Base-by-base conservation (phyloP, 495 filamentous ascomycete genomes). In the Pyrenula aspistea region DNA sequence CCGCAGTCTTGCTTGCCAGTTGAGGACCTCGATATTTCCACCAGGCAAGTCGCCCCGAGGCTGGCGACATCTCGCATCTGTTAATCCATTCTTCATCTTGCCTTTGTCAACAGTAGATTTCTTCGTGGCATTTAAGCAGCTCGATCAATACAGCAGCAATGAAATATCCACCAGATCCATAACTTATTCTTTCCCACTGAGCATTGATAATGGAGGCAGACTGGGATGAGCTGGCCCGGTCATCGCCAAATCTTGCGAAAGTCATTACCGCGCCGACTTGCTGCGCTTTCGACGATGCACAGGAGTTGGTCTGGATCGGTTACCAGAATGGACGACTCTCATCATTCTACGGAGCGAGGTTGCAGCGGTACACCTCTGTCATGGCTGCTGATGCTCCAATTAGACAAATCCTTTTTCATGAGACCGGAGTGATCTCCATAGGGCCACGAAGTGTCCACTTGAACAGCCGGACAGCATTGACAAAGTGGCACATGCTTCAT, bases 271-370 rank as follows among this genome's bases (percentile, higher is more conserved):
- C 8, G 8, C 31, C 31, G 31, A 42, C 31, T 8, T 42, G 31
- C 31, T 42, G 31, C 15, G 85, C 88, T 22, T 97, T 97, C 65
- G 93, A 99, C 65, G 84, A 84, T 57, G 75, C 79, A 49, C 83
- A 92, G 66, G 93, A 97, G 68, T 79, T 97, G 25, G 67, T 97
- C 59, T 98, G 94, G 93, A 79, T 82, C 10, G 93, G 93, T 12
- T 92, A 90, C 69, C 87, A 91, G 73, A 87, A 83, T 76, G 91
- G 94, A 72, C 71, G 84, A 61, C 50, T 60, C 53, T 25, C 19
- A 22, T 95, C 91, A 24, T 95, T 92, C 73, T 89, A 86, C 65
- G 84, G 88, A 53, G 77, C 83, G 15, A 87, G 95, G 54, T 75
- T 96, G 23, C 82, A 88, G 59, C 80, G 78, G 58, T 88, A 89